Conservation (phyloP, 192 early-diverging fungal species). For the Chytriomyces confervae region DNA sequence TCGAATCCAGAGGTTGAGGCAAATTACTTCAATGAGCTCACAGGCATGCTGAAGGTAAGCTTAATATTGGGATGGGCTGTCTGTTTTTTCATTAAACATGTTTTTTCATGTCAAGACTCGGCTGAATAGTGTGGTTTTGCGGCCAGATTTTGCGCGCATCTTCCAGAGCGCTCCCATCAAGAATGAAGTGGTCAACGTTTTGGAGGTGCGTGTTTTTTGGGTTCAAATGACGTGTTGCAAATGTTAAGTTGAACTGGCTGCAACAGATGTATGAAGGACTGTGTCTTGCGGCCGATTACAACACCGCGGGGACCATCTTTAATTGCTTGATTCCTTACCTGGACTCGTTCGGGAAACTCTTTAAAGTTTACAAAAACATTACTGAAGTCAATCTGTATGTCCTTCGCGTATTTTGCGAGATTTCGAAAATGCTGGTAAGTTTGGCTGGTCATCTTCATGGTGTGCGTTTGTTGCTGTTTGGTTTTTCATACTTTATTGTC, state of each 20-base stretch:
- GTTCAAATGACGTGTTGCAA: constrained; percentile 9
- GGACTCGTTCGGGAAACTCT: constrained; percentile 64
- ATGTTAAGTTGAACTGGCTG: not conserved
- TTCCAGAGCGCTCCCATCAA: constrained; percentile 64
- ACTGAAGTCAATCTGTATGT: constrained; percentile 71
- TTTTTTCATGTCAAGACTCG: constrained; percentile 47
- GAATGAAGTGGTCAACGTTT: constrained; percentile 64
- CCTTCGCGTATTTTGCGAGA: constrained; percentile 53
- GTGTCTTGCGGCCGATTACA: constrained; percentile 67
- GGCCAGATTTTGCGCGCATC: constrained; percentile 60
- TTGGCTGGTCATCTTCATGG: constrained; percentile 26
- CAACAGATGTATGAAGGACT: constrained; percentile 78
- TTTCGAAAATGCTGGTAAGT: constrained; percentile 35
- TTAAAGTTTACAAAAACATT: constrained; percentile 69
- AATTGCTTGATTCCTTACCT: constrained; percentile 61
- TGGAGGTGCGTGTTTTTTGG: constrained; percentile 55
- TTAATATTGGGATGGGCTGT: not conserved
- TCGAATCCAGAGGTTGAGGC: constrained; percentile 51
- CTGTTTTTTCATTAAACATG: not conserved
- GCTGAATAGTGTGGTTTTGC: constrained; percentile 59
- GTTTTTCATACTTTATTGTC: too few relatives aligned
- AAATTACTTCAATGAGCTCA: constrained; percentile 65
- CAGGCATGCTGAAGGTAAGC: constrained; percentile 5
- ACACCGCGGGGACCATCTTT: constrained; percentile 67
- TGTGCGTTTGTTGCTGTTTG: too few relatives aligned